phyloP scores from a whole-genome alignment of 2,329 filamentous ascomycete genomes.

The Talaromyces albobiverticillius region DNA sequence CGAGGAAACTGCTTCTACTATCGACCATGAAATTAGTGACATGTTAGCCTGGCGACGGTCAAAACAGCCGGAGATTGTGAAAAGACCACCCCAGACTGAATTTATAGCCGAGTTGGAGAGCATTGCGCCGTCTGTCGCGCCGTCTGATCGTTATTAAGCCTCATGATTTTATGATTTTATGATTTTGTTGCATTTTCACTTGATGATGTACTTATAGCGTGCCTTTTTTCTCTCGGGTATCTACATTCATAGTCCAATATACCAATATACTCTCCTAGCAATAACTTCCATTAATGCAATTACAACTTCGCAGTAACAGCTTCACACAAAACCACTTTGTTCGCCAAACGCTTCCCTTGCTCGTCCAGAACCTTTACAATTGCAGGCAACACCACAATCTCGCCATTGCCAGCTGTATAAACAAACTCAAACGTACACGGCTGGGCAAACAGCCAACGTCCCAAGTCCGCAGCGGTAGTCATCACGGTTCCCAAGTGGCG shows the following conservation, averaged over 20 bases:
- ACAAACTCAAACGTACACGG: conserved; percentile 24
- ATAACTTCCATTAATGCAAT: too few species aligned
- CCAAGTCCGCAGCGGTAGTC: conserved; percentile 21
- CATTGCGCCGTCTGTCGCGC: not conserved
- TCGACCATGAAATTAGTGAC: conserved; percentile 17
- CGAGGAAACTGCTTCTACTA: not conserved
- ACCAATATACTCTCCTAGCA: too few species aligned
- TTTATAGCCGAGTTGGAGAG: not conserved
- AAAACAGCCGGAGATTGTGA: conserved; percentile 10
- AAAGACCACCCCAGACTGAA: not conserved
- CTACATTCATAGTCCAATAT: too few species aligned
- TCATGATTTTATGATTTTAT: too few species aligned
- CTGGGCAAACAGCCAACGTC: conserved; percentile 27
- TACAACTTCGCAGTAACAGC: conserved; percentile 11
- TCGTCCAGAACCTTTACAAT: conserved; percentile 24
- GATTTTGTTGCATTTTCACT: too few species aligned
- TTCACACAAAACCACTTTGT: conserved; percentile 18
- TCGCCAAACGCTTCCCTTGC: conserved; percentile 17
- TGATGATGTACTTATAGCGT: too few species aligned
- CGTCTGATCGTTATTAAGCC: too few species aligned
- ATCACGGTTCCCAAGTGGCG: conserved; percentile 22
- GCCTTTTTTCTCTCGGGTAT: too few species aligned
- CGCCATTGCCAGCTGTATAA: not conserved
- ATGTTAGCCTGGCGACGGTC: conserved; percentile 18
- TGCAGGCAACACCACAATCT: conserved; percentile 17